These are phyloP conservation scores for Macrolepiota dolichaula DNA, from an alignment of 768 basidiomycete genomes.

Conservation along the genomic window DNA sequence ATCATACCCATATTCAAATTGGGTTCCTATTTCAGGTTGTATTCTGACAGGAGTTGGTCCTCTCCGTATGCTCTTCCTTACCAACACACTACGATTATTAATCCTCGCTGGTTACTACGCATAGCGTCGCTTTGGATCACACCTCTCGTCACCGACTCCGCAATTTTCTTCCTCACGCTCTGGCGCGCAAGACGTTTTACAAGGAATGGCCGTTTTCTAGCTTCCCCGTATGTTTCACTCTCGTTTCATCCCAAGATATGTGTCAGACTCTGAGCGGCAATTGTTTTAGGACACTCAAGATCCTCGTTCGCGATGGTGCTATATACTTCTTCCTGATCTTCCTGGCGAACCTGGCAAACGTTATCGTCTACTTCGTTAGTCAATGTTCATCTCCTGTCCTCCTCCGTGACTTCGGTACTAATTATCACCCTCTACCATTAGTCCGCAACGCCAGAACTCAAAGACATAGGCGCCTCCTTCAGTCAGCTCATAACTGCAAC, in stretches of 20 bases:
- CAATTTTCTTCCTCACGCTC: conserved; percentile 18
- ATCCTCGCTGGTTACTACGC: not conserved
- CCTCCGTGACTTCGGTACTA: no score
- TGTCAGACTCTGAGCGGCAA: not conserved
- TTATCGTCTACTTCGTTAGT: conserved; percentile 24
- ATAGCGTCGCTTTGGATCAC: conserved; percentile 24
- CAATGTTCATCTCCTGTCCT: no score
- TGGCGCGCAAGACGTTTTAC: conserved; percentile 15
- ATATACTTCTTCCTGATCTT: conserved; percentile 26
- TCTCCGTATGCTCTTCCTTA: conserved; percentile 19
- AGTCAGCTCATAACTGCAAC: conserved; percentile 25
- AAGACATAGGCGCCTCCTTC: conserved; percentile 28
- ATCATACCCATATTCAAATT: not conserved
- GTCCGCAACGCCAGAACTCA: conserved; percentile 21
- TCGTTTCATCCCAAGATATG: not conserved
- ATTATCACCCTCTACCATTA: not conserved
- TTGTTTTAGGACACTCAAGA: conserved; percentile 16
- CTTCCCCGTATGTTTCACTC: not conserved
- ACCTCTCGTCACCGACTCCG: conserved; percentile 20
- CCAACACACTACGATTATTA: no score
- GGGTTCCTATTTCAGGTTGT: conserved; percentile 17
- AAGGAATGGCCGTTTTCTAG: not conserved
- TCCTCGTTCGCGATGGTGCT: conserved; percentile 24
- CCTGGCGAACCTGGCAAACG: conserved; percentile 23
- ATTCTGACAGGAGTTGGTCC: conserved; percentile 20